phyloP scores from a whole-genome alignment of 2,329 filamentous ascomycete genomes.

The Hypoxylon sp. region DNA sequence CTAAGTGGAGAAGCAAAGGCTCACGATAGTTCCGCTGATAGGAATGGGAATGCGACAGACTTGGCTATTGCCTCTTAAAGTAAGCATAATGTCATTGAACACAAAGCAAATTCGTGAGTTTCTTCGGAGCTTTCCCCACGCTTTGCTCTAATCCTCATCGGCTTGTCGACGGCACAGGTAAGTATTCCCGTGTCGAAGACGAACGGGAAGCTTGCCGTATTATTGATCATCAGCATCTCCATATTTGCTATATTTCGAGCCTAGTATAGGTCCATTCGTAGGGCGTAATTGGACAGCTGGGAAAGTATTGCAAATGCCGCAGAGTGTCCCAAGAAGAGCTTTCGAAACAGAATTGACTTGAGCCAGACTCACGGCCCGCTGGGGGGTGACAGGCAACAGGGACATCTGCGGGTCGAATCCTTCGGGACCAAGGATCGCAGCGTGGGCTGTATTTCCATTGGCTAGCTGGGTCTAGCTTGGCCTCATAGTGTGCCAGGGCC shows the following conservation, averaged over 20 bases:
- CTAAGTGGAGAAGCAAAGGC: conserved; percentile 1
- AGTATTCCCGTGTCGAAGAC: conserved; percentile 1
- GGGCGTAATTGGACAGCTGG: conserved; percentile 4
- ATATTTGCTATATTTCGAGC: conserved; percentile 13
- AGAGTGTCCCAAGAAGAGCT: conserved; percentile 23
- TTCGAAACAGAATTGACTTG: not conserved
- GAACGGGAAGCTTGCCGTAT: conserved; percentile 2
- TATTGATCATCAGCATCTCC: conserved; percentile 17
- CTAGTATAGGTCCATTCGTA: not conserved
- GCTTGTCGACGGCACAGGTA: conserved; percentile 20
- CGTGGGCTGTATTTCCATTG: conserved; percentile 21
- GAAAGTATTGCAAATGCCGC: conserved; percentile 11
- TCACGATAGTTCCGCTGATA: not conserved
- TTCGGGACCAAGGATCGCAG: conserved; percentile 32
- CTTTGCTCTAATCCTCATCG: conserved; percentile 25
- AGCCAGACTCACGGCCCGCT: conserved; percentile 30
- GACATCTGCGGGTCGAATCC: conserved; percentile 36
- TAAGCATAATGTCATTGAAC: not conserved
- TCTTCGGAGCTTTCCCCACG: conserved; percentile 29
- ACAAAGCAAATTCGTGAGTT: conserved; percentile 1
- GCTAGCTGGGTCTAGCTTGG: conserved; percentile 33
- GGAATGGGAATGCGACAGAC: not conserved
- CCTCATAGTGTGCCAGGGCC: conserved; percentile 31
- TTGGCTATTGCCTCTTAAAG: not conserved
- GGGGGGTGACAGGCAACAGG: conserved; percentile 25